Base-by-base conservation (phyloP, 352 stramenopile genomes). In the Albugo candida region DNA sequence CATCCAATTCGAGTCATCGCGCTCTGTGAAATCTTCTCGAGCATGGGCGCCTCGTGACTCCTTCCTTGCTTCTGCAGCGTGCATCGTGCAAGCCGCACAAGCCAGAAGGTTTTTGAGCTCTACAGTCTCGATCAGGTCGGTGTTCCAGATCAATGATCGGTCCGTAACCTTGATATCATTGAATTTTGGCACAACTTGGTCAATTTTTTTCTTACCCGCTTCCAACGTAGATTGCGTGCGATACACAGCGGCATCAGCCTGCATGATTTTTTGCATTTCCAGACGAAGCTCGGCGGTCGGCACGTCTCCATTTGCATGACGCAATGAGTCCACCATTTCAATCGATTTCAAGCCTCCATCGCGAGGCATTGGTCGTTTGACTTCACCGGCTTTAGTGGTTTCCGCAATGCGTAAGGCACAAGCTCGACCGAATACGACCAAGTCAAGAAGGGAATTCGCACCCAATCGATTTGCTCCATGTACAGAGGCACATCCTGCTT, bases 71-170 rank as follows among this genome's bases (percentile, higher is more conserved):
- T 98, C 86, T 14, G 93, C 92, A 24, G 67, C 78, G 60, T 97
- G 83, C 76, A 98, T 98, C 11, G 93, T 98, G 31, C 76, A 87
- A 3, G 85, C 67, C 35, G 93, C 92, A 54, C 93, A 96, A 1
- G 63, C 75, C 1, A 98, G 53, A 21, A 97, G 61, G 60, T 97
- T 97, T 40, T 84, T 73, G 45, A 97, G 62, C 67, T 97, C 88
- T n/a, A 97, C 64, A 17, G 91, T 96, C 65, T 98, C 93, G 17
- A 96, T 89, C 6, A 98, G 65, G 59, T 98, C 92, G 21, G 92
- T 97, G 64, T 98, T 98, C 93, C 93, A 98, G 50, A 97, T 92
- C 0, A 97, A 66, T 49, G 81, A 96, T 38, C 92, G 84, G 65
- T 98, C 93, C 5, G 79, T 95, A 27, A 97, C 81, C 39, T 86